Evolutionary conservation across 108 stramenopile species (phyloP).

Genomic region (Cylindrotheca fusiformis): DNA sequence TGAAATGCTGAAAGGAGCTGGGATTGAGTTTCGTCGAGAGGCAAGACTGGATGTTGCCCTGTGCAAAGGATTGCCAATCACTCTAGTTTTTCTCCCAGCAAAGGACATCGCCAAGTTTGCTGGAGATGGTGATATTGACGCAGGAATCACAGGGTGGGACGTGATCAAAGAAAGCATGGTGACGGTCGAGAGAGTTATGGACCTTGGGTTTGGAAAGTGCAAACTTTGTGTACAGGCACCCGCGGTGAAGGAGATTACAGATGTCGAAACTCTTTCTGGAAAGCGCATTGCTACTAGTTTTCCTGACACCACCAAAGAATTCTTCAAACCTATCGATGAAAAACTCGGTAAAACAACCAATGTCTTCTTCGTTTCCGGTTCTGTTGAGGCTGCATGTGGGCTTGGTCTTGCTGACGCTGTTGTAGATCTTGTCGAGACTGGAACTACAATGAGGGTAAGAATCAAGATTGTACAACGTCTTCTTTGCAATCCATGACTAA

Average conservation of each 20-base stretch:
- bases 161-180: conserved; percentile 78
- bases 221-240: conserved; percentile 93
- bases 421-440: conserved; percentile 97
- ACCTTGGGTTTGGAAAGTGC: conserved; percentile 95
- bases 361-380: conserved; percentile 90
- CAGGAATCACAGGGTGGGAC: conserved; percentile 94
- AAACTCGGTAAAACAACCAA: conserved; percentile 75
- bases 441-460: conserved; percentile 95
- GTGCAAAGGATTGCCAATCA: conserved; percentile 82
- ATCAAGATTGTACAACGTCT: not conserved
- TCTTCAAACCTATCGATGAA: conserved; percentile 77
- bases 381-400: conserved; percentile 96
- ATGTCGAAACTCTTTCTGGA: conserved; percentile 78
- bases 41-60: conserved; percentile 84
- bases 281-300: conserved; percentile 96
- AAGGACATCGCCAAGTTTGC: conserved; percentile 95
- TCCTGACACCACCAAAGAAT: conserved; percentile 80
- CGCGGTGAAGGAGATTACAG: conserved; percentile 64
- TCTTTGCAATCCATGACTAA: not conserved
- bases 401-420: conserved; percentile 97
- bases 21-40: conserved; percentile 89
- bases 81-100: conserved; percentile 94
- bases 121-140: conserved; percentile 94
- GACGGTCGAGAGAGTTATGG: conserved; percentile 83
- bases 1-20: conserved; percentile 90